A percentile compares a stretch with the other conserved stretches of the same genome.
These are phyloP conservation scores for Fusarium staphyleae DNA, from an alignment of 2,329 filamentous ascomycete genomes.

Conservation along the genomic window DNA sequence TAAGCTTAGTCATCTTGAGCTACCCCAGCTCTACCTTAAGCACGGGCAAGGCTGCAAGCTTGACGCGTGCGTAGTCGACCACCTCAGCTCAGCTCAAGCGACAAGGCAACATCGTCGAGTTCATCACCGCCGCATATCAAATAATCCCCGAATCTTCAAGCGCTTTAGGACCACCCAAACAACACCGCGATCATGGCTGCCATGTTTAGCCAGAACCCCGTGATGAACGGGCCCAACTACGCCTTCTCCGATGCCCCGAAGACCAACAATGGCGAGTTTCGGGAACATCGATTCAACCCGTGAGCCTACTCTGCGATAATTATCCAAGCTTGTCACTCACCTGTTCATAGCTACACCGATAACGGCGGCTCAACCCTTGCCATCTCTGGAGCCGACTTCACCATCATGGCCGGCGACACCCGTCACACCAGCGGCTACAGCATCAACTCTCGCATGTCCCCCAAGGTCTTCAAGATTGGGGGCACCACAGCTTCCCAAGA, in stretches of 20 bases:
- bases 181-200: conserved; percentile 59
- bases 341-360: conserved; percentile 83
- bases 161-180: not conserved
- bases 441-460: conserved; percentile 96
- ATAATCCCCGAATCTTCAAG: not conserved
- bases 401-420: conserved; percentile 96
- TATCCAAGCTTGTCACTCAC: conserved; percentile 10
- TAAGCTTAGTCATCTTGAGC: conserved; percentile 52
- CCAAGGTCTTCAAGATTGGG: conserved; percentile 97
- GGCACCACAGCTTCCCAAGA: conserved; percentile 86
- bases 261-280: conserved; percentile 60
- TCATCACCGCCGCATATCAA: conserved; percentile 18
- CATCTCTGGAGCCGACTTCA: conserved; percentile 92
- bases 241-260: conserved; percentile 69
- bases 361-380: conserved; percentile 97
- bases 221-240: conserved; percentile 74
- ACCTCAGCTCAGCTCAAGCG: conserved; percentile 44
- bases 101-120: conserved; percentile 32
- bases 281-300: conserved; percentile 91
- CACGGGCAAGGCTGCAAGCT: conserved; percentile 60
- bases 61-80: conserved; percentile 49
- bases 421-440: conserved; percentile 95
- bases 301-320: conserved; percentile 54
- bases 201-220: conserved; percentile 74
- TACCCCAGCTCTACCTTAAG: conserved; percentile 44